Percentiles rank a stretch among this genome's conserved stretches.
Conservation (phyloP, 805 yeast species). For the Saturnispora besseyi region DNA sequence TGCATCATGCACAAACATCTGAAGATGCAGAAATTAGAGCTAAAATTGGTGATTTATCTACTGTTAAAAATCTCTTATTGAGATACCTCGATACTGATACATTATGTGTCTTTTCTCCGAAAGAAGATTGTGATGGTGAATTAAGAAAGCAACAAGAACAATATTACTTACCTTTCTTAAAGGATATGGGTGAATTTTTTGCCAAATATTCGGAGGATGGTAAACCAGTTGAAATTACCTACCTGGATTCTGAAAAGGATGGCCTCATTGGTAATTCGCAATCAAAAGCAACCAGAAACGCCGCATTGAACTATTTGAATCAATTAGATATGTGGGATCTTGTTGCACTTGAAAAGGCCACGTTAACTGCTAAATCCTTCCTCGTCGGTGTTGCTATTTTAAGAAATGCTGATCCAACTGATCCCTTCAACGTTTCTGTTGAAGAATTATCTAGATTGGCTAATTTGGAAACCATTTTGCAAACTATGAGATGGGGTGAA, state of each 20-base stretch:
- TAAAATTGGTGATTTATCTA: conserved; percentile 53
- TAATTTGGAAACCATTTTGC: conserved; percentile 73
- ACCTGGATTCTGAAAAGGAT: conserved; percentile 70
- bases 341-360: conserved; percentile 86
- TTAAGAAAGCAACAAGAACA: conserved; percentile 75
- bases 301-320: conserved; percentile 58
- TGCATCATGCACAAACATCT: conserved; percentile 34
- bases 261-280: conserved; percentile 81
- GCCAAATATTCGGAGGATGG: conserved; percentile 30
- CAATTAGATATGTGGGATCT: conserved; percentile 64
- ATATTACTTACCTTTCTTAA: conserved; percentile 64
- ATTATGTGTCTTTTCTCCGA: conserved; percentile 75
- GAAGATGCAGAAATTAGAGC: conserved; percentile 41
- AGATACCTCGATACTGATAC: conserved; percentile 94
- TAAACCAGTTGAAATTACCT: conserved; percentile 35
- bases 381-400: conserved; percentile 68
- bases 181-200: conserved; percentile 53
- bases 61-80: conserved; percentile 51
- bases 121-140: conserved; percentile 71
- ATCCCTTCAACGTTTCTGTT: conserved; percentile 33
- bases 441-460: conserved; percentile 73
- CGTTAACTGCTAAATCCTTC: conserved; percentile 76
- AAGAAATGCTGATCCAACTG: conserved; percentile 31
- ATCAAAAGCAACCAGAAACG: conserved; percentile 43
- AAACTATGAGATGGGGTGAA: conserved; percentile 93